A percentile compares a stretch with the other conserved stretches of the same genome.
Evolutionary conservation across 441 rosid species (phyloP).

Genomic region (Bruguiera hainesii): DNA sequence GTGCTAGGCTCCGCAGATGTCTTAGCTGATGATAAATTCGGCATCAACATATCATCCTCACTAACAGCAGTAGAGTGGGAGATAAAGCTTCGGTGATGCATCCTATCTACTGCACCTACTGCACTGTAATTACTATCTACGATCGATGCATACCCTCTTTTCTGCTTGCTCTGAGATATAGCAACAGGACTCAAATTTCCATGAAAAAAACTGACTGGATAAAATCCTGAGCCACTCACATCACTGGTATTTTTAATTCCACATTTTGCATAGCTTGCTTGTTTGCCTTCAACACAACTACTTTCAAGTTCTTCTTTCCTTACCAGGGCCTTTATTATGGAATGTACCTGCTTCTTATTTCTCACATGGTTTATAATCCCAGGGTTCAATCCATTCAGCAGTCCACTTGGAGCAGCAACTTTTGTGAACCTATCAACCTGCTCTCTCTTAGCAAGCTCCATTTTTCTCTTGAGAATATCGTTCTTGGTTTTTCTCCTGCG

Average conservation of each 20-base stretch:
- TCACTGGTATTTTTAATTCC: conserved; percentile 24
- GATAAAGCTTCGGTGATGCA: conserved; percentile 19
- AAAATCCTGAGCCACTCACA: conserved; percentile 28
- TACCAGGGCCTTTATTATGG: conserved; percentile 78
- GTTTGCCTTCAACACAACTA: conserved; percentile 23
- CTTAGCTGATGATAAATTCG: conserved; percentile 50
- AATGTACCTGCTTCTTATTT: conserved; percentile 79
- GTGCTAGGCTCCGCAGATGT: conserved; percentile 41
- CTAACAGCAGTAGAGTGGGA: conserved; percentile 22
- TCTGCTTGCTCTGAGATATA: conserved; percentile 31
- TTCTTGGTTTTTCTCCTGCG: conserved; percentile 58
- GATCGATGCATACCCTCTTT: conserved; percentile 24
- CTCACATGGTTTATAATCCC: conserved; percentile 91
- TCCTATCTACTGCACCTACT: conserved; percentile 31
- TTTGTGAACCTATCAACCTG: conserved; percentile 73
- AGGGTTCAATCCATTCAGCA: conserved; percentile 79
- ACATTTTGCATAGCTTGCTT: conserved; percentile 32
- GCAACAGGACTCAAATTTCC: conserved; percentile 29
- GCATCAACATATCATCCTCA: conserved; percentile 38
- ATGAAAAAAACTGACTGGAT: conserved; percentile 28
- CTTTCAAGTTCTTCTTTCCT: conserved; percentile 44
- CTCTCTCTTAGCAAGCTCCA: conserved; percentile 73
- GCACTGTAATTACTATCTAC: conserved; percentile 32
- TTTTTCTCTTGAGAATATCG: conserved; percentile 54
- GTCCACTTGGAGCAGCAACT: conserved; percentile 87